phyloP scores from a whole-genome alignment of 2,329 filamentous ascomycete genomes.

The Magnaporthales sp. region DNA sequence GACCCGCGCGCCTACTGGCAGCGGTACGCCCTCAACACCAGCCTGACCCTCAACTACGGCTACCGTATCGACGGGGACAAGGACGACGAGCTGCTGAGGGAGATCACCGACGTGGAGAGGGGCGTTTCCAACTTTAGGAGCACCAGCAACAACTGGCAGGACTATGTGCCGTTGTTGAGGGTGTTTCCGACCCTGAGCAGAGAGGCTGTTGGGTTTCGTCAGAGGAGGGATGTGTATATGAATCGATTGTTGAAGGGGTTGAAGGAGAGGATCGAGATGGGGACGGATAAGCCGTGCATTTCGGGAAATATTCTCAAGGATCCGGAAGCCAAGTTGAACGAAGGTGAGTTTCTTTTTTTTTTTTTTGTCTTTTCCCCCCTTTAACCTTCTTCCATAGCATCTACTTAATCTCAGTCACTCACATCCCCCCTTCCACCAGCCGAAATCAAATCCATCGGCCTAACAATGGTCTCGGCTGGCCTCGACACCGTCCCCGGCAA shows the following conservation, averaged over 20 bases:
- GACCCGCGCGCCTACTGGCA: constrained; percentile 68
- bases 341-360: background rate
- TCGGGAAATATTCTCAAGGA: background rate
- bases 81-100: constrained; percentile 42
- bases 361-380: background rate
- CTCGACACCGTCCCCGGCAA: constrained; percentile 77
- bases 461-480: constrained; percentile 64
- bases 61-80: constrained; percentile 56
- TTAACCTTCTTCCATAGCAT: too few species aligned
- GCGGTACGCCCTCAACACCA: constrained; percentile 68
- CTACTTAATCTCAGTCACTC: background rate
- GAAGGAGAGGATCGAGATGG: background rate
- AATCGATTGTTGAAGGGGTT: background rate
- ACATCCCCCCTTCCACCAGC: constrained; percentile 42
- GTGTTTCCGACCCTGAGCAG: constrained; percentile 48
- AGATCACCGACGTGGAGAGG: constrained; percentile 69
- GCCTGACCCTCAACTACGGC: constrained; percentile 71
- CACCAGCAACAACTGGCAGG: constrained; percentile 71
- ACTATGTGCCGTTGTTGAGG: constrained; percentile 52
- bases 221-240: background rate
- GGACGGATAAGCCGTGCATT: background rate
- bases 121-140: constrained; percentile 68
- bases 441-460: background rate
- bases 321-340: constrained; percentile 32
- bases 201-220: constrained; percentile 32